Conservation (phyloP, 2,329 filamentous ascomycete species). For the Sarocladium oryzae region DNA sequence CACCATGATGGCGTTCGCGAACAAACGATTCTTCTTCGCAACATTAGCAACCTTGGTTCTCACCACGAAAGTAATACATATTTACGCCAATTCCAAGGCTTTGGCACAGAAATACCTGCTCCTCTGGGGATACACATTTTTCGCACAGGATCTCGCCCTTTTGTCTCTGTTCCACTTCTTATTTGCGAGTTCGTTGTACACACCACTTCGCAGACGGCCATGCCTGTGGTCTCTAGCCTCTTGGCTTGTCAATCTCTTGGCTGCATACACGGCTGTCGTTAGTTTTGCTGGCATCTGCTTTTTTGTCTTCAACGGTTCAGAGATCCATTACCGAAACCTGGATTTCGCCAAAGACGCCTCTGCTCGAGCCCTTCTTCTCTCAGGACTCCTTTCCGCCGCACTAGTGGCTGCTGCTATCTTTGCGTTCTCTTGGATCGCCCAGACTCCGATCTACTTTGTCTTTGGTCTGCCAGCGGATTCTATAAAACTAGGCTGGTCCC, state of each 20-base stretch:
- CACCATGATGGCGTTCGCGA: constrained; percentile 14
- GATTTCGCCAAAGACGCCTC: constrained; percentile 24
- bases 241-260: constrained; percentile 14
- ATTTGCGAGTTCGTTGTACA: not conserved
- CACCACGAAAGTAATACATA: constrained; percentile 24
- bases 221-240: constrained; percentile 13
- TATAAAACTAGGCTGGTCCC: not conserved
- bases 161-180: constrained; percentile 23
- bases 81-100: constrained; percentile 25
- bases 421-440: constrained; percentile 18
- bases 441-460: constrained; percentile 17
- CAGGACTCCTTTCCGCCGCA: constrained; percentile 22
- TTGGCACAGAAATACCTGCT: constrained; percentile 23
- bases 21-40: constrained; percentile 25
- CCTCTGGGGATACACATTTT: constrained; percentile 28
- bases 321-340: constrained; percentile 29
- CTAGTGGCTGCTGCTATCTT: constrained; percentile 15
- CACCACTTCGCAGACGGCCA: constrained; percentile 13
- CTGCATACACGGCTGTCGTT: constrained; percentile 16
- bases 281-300: constrained; percentile 17
- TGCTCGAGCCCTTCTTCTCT: constrained; percentile 23
- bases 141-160: constrained; percentile 25
- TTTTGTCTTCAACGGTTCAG: constrained; percentile 23
- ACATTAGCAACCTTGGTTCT: constrained; percentile 23
- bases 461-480: constrained; percentile 8